Evolutionary conservation across 148 eudicot genomes (phyloP).

Genomic region (Spergularia bocconei): DNA sequence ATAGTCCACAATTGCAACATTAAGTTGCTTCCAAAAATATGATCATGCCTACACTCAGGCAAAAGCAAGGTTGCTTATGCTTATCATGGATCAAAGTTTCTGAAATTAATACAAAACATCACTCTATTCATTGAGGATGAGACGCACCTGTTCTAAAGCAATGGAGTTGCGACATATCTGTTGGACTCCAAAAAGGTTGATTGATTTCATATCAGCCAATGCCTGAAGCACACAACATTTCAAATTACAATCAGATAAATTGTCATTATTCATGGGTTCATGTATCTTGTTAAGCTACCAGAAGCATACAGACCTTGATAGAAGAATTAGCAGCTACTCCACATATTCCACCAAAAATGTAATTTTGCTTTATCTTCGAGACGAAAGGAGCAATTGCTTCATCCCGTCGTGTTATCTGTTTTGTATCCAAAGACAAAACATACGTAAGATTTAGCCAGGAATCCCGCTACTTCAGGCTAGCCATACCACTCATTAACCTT

Average conservation of each 20-base stretch:
- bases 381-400: constrained; percentile 93
- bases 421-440: constrained; percentile 20
- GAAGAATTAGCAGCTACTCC: constrained; percentile 79
- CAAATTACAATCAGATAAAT: constrained; percentile 20
- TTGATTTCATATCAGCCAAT: constrained; percentile 80
- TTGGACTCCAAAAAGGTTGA: constrained; percentile 97
- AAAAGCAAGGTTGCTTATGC: constrained; percentile 1
- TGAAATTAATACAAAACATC: not conserved
- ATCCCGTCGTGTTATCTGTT: constrained; percentile 90
- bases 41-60: not conserved
- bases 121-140: constrained; percentile 4
- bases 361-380: constrained; percentile 69
- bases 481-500: too few relatives aligned
- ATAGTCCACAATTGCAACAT: not conserved
- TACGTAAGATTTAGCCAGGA: constrained; percentile 6
- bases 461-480: not conserved
- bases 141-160: constrained; percentile 87
- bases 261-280: not conserved
- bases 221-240: constrained; percentile 48
- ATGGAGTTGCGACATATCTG: constrained; percentile 98
- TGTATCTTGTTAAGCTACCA: constrained; percentile 6
- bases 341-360: constrained; percentile 95
- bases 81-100: not conserved
- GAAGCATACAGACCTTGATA: constrained; percentile 58
- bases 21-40: not conserved